Evolutionary conservation across 106 monocot genomes (phyloP).

Genomic region (Dendrobium nobile): DNA sequence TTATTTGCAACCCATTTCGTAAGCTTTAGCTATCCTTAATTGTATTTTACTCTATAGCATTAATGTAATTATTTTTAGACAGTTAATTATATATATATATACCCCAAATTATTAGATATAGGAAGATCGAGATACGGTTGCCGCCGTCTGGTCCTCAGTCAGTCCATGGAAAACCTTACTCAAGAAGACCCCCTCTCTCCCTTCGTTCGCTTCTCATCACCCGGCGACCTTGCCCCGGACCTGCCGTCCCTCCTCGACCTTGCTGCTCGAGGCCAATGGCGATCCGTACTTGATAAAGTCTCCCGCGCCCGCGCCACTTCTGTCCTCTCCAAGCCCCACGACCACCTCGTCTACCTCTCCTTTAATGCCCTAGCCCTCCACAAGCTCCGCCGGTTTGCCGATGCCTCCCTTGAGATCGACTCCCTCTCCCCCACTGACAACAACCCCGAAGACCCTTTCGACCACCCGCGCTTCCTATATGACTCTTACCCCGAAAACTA

Average conservation of each 20-base stretch:
- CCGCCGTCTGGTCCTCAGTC: constrained; percentile 14
- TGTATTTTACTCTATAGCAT: no score
- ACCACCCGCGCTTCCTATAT: constrained; percentile 48
- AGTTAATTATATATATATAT: no score
- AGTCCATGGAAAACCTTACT: constrained; percentile 19
- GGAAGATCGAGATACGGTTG: neutral
- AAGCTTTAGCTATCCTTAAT: no score
- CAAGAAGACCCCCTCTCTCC: constrained; percentile 22
- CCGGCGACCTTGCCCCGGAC: constrained; percentile 38
- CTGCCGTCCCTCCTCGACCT: constrained; percentile 43
- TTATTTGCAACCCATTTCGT: no score
- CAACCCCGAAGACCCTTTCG: constrained; percentile 23
- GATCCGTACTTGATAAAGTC: constrained; percentile 50
- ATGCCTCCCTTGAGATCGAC: constrained; percentile 43
- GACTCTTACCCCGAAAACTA: constrained; percentile 61
- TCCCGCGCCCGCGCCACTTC: constrained; percentile 33
- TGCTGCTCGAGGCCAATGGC: constrained; percentile 56
- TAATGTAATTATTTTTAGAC: no score
- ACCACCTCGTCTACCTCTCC: constrained; percentile 70
- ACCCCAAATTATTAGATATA: no score
- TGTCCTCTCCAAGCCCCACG: constrained; percentile 44
- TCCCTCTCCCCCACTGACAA: constrained; percentile 17
- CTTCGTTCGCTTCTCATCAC: constrained; percentile 15
- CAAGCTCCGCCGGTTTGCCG: constrained; percentile 86
- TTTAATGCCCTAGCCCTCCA: constrained; percentile 64